phyloP scores from a whole-genome alignment of 805 yeast species.

The Wickerhamomyces mucosus region DNA sequence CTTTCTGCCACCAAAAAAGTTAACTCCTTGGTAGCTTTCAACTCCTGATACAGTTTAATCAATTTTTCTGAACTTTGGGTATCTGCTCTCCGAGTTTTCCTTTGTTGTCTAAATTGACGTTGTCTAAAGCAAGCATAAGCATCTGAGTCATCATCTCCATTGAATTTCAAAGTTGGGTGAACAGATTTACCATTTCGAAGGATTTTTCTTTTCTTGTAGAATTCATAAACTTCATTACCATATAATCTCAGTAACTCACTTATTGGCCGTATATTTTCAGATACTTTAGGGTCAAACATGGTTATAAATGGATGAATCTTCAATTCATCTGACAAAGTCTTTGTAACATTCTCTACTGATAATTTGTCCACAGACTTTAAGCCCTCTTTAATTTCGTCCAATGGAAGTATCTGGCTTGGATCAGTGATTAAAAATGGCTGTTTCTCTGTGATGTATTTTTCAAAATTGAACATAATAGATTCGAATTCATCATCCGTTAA shows the following conservation, averaged over 20 bases:
- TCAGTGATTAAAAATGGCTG: constrained; percentile 88
- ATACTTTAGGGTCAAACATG: constrained; percentile 35
- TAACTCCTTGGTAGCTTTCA: constrained; percentile 65
- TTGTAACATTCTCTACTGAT: constrained; percentile 49
- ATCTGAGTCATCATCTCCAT: constrained; percentile 84
- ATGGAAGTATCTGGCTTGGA: constrained; percentile 64
- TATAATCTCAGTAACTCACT: constrained; percentile 40
- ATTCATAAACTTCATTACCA: constrained; percentile 64
- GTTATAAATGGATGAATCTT: constrained; percentile 49
- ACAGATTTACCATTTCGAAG: constrained; percentile 60
- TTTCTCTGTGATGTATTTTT: constrained; percentile 60
- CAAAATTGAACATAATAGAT: constrained; percentile 61
- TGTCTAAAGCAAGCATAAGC: constrained; percentile 95
- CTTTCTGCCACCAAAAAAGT: constrained; percentile 65
- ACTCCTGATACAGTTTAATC: constrained; percentile 61
- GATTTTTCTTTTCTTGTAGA: constrained; percentile 74
- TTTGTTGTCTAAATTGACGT: constrained; percentile 88
- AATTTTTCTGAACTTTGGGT: constrained; percentile 80
- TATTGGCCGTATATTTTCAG: constrained; percentile 34
- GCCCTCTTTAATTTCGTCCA: constrained; percentile 54
- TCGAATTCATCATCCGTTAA: constrained; percentile 86
- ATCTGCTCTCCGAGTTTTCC: constrained; percentile 94
- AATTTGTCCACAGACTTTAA: constrained; percentile 34
- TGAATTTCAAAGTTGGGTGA: constrained; percentile 66
- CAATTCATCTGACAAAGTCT: constrained; percentile 45